Evolutionary conservation across 1,139 yeast genomes (phyloP).

Genomic region (Debaryomycetaceae sp.): DNA sequence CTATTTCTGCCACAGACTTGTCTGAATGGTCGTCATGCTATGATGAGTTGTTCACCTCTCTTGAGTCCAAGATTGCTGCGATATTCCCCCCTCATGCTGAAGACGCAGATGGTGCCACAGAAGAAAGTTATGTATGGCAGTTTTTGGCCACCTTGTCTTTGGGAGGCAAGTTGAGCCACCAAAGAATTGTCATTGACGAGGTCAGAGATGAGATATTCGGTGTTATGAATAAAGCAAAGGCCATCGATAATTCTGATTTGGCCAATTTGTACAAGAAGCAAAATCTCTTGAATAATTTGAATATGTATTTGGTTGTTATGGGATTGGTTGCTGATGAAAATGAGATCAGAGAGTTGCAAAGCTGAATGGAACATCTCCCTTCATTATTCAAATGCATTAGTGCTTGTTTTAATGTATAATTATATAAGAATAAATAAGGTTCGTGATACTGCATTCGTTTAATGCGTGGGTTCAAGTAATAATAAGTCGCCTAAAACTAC

Average conservation of each 20-base stretch:
- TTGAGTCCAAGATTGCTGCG: constrained; percentile 74
- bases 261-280: constrained; percentile 56
- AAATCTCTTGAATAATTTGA: constrained; percentile 75
- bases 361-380: not conserved
- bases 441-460: not conserved
- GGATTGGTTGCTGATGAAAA: constrained; percentile 85
- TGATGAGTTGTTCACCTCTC: constrained; percentile 72
- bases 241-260: constrained; percentile 50
- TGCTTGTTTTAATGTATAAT: not conserved
- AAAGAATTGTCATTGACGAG: constrained; percentile 91
- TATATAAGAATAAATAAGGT: not conserved
- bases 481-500: not conserved
- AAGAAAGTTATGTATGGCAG: constrained; percentile 83
- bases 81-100: constrained; percentile 76
- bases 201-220: constrained; percentile 92
- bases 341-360: constrained; percentile 51
- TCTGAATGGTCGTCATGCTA: constrained; percentile 81
- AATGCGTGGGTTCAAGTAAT: not conserved
- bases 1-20: constrained; percentile 54
- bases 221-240: constrained; percentile 79
- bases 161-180: constrained; percentile 91
- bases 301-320: constrained; percentile 92
- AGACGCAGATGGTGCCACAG: constrained; percentile 64
- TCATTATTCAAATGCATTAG: not conserved
- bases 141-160: constrained; percentile 90